A percentile compares a stretch with the other conserved stretches of the same genome.
These are phyloP conservation scores for Trypanosoma scelopori DNA, from an alignment of 208 protist species.

Conservation along the genomic window DNA sequence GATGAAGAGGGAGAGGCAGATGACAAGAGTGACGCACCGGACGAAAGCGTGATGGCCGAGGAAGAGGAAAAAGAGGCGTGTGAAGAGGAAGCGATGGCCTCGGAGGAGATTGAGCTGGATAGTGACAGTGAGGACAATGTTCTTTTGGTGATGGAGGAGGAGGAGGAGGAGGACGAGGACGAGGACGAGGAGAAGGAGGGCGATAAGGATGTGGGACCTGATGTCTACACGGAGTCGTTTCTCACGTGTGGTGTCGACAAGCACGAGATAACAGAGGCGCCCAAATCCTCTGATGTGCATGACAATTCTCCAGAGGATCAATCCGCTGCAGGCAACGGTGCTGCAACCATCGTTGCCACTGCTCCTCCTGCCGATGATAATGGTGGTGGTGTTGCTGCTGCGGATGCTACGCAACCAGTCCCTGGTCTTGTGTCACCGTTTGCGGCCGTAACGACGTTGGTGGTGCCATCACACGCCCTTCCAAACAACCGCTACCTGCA, in stretches of 20 bases:
- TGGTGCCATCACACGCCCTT: constrained; percentile 63
- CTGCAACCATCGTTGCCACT: neutral
- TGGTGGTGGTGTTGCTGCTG: neutral
- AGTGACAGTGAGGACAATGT: neutral
- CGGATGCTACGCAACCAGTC: neutral
- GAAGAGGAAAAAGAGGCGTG: neutral
- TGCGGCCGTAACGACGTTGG: constrained; percentile 23
- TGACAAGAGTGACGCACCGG: neutral
- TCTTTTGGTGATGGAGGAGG: neutral
- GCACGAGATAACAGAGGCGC: neutral
- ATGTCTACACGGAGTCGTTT: neutral
- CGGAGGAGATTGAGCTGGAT: constrained; percentile 6
- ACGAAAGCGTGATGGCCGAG: neutral
- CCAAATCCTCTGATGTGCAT: neutral
- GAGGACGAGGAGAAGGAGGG: neutral
- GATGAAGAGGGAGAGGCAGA: constrained; percentile 7
- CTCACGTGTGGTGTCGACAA: neutral
- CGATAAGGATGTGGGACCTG: neutral
- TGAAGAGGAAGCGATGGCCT: neutral
- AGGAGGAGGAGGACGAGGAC: neutral
- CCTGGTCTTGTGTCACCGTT: neutral
- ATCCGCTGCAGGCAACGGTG: neutral
- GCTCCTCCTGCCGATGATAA: neutral
- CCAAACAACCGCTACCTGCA: constrained; percentile 66
- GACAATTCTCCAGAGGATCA: neutral